Conservation (phyloP, 768 basidiomycete species). For the Leccinum subgranulosum region DNA sequence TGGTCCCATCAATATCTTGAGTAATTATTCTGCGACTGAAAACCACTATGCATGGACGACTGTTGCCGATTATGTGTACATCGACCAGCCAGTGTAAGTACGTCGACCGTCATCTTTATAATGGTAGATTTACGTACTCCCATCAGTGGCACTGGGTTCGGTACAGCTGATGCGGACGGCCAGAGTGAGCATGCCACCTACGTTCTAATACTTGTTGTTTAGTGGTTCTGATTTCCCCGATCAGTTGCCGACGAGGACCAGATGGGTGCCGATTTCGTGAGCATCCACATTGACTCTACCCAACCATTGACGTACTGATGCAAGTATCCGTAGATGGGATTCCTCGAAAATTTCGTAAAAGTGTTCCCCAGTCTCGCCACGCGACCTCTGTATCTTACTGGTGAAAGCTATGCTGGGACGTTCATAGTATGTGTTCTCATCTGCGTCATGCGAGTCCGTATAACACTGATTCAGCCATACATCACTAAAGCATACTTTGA, state of each 20-base stretch:
- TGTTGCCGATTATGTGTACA: constrained; percentile 57
- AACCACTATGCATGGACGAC: constrained; percentile 58
- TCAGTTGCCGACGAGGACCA: constrained; percentile 59
- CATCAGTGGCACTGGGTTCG: constrained; percentile 55
- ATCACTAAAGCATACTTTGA: constrained; percentile 69
- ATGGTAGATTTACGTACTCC: neutral
- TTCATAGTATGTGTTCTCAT: constrained; percentile 52
- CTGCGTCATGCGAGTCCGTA: constrained; percentile 11
- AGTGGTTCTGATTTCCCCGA: constrained; percentile 9
- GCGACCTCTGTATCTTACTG: constrained; percentile 66
- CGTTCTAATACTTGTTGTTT: neutral
- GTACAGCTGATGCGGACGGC: constrained; percentile 57
- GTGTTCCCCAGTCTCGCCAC: constrained; percentile 66
- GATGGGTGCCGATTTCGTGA: constrained; percentile 46
- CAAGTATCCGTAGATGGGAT: constrained; percentile 51
- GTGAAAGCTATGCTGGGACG: constrained; percentile 72
- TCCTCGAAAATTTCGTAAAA: constrained; percentile 65
- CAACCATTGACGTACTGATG: neutral
- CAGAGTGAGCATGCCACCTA: constrained; percentile 40
- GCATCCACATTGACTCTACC: constrained; percentile 12
- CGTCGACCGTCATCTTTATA: constrained; percentile 1
- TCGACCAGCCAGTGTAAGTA: constrained; percentile 62
- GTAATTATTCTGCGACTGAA: constrained; percentile 43
- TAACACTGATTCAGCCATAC: constrained; percentile 52
- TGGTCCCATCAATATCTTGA: constrained; percentile 57